phyloP scores from a whole-genome alignment of 257 asterid genomes.

The Fraxinus anomala region DNA sequence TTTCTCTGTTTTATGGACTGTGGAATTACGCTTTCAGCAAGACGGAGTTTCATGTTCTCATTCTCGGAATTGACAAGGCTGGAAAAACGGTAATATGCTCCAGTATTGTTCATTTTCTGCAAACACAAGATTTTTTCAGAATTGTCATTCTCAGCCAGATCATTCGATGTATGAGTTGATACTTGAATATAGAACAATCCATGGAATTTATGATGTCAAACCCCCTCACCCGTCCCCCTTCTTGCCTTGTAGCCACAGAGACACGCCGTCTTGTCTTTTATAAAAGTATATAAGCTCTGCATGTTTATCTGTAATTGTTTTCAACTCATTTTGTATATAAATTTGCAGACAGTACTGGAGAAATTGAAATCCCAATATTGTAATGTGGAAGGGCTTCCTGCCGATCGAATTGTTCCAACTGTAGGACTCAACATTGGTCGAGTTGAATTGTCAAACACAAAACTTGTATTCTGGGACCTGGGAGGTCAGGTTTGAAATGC shows the following conservation, averaged over 20 bases:
- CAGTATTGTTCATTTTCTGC: slow-evolving; percentile 10
- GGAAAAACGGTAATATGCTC: slow-evolving; percentile 78
- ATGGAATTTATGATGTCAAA: slow-evolving; percentile 1
- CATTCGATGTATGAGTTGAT: slow-evolving; percentile 19
- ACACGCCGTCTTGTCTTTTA: not conserved
- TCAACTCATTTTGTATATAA: slow-evolving; percentile 28
- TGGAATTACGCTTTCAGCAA: slow-evolving; percentile 82
- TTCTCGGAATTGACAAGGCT: slow-evolving; percentile 91
- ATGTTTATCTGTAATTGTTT: slow-evolving; percentile 3
- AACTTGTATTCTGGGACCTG: slow-evolving; percentile 95
- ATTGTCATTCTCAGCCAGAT: not conserved
- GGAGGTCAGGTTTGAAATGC: slow-evolving; percentile 87
- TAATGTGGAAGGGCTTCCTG: slow-evolving; percentile 82
- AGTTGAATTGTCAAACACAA: slow-evolving; percentile 68
- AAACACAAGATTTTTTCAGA: not conserved
- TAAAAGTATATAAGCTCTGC: slow-evolving; percentile 6
- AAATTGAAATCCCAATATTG: slow-evolving; percentile 81
- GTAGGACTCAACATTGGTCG: slow-evolving; percentile 96
- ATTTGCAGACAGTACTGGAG: slow-evolving; percentile 78
- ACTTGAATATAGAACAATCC: slow-evolving; percentile 8
- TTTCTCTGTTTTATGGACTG: slow-evolving; percentile 85
- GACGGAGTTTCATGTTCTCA: slow-evolving; percentile 88
- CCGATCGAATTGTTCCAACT: slow-evolving; percentile 91
- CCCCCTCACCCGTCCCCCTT: not conserved
- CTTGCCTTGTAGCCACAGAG: not conserved